Percentiles rank a stretch among this genome's conserved stretches.
phyloP scores from a whole-genome alignment of 192 early-diverging fungal genomes.

The Mortierella alpina region DNA sequence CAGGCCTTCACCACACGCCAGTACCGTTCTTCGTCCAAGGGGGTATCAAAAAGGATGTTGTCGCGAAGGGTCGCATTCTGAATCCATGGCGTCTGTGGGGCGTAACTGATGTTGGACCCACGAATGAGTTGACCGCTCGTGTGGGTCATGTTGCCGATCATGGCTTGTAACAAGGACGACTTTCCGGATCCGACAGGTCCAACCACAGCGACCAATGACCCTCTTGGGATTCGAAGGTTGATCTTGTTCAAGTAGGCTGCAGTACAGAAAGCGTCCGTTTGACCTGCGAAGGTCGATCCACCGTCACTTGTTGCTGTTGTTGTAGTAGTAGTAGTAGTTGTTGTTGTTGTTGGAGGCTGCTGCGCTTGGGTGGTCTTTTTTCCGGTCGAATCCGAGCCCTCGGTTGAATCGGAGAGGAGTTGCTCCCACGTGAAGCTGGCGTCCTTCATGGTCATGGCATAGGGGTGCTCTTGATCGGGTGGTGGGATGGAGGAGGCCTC shows the following conservation, averaged over 20 bases:
- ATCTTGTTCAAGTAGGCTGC: conserved; percentile 35
- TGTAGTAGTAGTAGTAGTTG: neutral
- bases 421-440: conserved; percentile 20
- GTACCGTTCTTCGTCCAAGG: conserved; percentile 61
- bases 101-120: conserved; percentile 57
- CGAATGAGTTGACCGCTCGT: conserved; percentile 3
- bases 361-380: neutral
- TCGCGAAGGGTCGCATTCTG: conserved; percentile 70
- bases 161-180: conserved; percentile 62
- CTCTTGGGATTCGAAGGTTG: conserved; percentile 29
- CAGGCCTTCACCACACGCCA: conserved; percentile 60
- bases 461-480: neutral
- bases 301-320: neutral
- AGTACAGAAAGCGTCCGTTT: neutral
- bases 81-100: conserved; percentile 72
- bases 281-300: conserved; percentile 3
- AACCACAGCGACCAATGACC: conserved; percentile 44
- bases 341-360: too few species aligned
- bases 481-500: conserved; percentile 14
- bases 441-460: conserved; percentile 52
- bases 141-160: conserved; percentile 58
- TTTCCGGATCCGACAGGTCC: conserved; percentile 67
- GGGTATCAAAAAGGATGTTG: conserved; percentile 74
- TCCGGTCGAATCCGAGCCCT: neutral
- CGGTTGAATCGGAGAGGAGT: neutral